Percentiles rank a stretch among this genome's conserved stretches.
phyloP scores from a whole-genome alignment of 495 filamentous ascomycete genomes.

The Hyaloscypha hepaticicola region DNA sequence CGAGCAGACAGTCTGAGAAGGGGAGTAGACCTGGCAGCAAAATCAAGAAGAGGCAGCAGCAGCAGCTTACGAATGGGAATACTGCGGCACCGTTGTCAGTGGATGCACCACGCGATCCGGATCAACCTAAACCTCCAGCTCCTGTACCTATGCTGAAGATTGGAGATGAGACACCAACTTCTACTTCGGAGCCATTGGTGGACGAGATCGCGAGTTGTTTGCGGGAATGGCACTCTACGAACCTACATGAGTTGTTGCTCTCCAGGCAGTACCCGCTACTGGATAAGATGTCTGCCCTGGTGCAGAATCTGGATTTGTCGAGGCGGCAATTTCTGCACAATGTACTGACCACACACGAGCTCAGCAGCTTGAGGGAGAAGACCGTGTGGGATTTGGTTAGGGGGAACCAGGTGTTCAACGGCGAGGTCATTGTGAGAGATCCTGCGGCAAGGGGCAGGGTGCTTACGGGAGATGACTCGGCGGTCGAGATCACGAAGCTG shows the following conservation, averaged over 20 bases:
- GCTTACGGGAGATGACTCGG: constrained; percentile 88
- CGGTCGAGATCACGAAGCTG: constrained; percentile 83
- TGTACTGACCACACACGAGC: constrained; percentile 84
- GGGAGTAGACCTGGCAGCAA: constrained; percentile 24
- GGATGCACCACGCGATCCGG: constrained; percentile 48
- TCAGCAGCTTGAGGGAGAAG: constrained; percentile 69
- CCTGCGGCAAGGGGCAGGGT: constrained; percentile 79
- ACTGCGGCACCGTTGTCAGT: constrained; percentile 33
- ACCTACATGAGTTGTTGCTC: constrained; percentile 90
- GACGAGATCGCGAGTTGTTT: constrained; percentile 97
- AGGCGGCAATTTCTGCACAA: constrained; percentile 89
- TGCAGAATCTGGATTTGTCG: constrained; percentile 76
- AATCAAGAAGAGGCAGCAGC: constrained; percentile 20
- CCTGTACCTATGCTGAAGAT: constrained; percentile 97
- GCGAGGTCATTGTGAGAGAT: constrained; percentile 91
- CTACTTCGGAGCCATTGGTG: constrained; percentile 83
- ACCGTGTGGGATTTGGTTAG: constrained; percentile 93
- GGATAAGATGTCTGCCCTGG: constrained; percentile 75
- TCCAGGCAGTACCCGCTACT: constrained; percentile 75
- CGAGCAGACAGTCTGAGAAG: constrained; percentile 11
- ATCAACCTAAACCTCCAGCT: constrained; percentile 75
- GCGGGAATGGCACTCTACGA: constrained; percentile 96
- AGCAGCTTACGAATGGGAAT: constrained; percentile 31
- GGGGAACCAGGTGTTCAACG: constrained; percentile 88
- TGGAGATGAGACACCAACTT: constrained; percentile 92